phyloP scores from a whole-genome alignment of 164 flowering plant species.

The Akebia trifoliata region DNA sequence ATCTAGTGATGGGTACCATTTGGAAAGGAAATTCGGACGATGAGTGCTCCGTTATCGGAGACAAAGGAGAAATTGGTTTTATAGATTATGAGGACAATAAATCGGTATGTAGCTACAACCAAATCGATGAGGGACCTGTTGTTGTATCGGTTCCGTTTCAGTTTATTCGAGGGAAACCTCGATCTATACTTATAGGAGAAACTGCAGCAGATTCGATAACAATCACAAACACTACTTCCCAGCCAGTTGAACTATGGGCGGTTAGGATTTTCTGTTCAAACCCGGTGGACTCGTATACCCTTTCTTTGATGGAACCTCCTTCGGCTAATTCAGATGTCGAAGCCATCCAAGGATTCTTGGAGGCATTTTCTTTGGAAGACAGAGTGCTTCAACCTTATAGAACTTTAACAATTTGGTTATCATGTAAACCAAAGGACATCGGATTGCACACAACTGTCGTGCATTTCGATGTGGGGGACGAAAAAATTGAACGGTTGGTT shows the following conservation, averaged over 20 bases:
- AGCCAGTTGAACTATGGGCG: slow-evolving; percentile 64
- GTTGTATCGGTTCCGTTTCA: slow-evolving; percentile 74
- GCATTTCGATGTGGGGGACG: slow-evolving; percentile 61
- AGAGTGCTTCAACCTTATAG: slow-evolving; percentile 57
- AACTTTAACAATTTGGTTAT: slow-evolving; percentile 71
- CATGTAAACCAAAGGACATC: slow-evolving; percentile 73
- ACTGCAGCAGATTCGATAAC: slow-evolving; percentile 45
- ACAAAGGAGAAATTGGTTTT: slow-evolving; percentile 64
- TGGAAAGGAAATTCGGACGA: slow-evolving; percentile 23
- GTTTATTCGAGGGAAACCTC: slow-evolving; percentile 53
- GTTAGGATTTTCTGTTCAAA: slow-evolving; percentile 59
- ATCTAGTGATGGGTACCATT: slow-evolving; percentile 11
- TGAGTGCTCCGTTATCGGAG: slow-evolving; percentile 63
- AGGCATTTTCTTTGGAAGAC: slow-evolving; percentile 53
- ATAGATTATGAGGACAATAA: slow-evolving; percentile 57
- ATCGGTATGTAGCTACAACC: slow-evolving; percentile 47
- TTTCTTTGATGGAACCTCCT: slow-evolving; percentile 81
- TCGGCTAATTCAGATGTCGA: slow-evolving; percentile 33
- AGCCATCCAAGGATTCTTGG: slow-evolving; percentile 38
- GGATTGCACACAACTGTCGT: slow-evolving; percentile 68
- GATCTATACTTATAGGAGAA: slow-evolving; percentile 51
- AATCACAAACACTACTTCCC: slow-evolving; percentile 54
- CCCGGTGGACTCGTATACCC: slow-evolving; percentile 59
- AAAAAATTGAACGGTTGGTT: slow-evolving; percentile 63
- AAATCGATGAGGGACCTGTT: slow-evolving; percentile 55